Conservation (phyloP, 169 alveolate genomes). For the Plasmodium malariae region DNA sequence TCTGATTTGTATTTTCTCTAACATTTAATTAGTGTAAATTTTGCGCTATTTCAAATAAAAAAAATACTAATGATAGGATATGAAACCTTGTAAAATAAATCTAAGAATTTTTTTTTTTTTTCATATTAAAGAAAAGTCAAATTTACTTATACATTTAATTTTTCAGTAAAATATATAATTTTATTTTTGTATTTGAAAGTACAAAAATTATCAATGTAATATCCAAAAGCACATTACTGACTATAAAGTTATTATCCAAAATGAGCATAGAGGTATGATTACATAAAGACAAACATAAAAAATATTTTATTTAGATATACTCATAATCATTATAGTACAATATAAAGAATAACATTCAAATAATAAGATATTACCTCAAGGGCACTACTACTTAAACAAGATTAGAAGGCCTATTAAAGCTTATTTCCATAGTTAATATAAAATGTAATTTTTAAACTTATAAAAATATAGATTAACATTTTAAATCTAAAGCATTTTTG, state of each 20-base stretch:
- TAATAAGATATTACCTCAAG: neutral
- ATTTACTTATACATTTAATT: neutral
- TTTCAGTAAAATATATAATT: neutral
- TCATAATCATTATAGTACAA: neutral
- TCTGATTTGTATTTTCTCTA: no score
- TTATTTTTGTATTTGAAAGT: neutral
- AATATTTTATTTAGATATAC: no score
- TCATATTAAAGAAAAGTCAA: constrained; percentile 3
- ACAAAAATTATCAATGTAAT: neutral
- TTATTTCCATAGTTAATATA: neutral
- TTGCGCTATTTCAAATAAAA: constrained; percentile 21
- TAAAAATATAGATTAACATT: neutral
- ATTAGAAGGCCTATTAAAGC: neutral
- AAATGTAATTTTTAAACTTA: neutral
- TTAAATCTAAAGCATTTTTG: neutral
- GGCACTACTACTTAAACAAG: neutral
- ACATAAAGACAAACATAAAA: neutral
- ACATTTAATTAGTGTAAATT: neutral
- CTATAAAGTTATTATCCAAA: no score
- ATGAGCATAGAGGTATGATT: no score
- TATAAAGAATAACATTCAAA: neutral
- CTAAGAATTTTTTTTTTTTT: constrained; percentile 4
- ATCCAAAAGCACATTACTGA: neutral
- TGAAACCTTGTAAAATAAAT: constrained; percentile 2
- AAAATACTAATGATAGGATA: neutral